Base-by-base conservation (phyloP, 2,329 filamentous ascomycete genomes). In the Aureobasidium leucospermi region DNA sequence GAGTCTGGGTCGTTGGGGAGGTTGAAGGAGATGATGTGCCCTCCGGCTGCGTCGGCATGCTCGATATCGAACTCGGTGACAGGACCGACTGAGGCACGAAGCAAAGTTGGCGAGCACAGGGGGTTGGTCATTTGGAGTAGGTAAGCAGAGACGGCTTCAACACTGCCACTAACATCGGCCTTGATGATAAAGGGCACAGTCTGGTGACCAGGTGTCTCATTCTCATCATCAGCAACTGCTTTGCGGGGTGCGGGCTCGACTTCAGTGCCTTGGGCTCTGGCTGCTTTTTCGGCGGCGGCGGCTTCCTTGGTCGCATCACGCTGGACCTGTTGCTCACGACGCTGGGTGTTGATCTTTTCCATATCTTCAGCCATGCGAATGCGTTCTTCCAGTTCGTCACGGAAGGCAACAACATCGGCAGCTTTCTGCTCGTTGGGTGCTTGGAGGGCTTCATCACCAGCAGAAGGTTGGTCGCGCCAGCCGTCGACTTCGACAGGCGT, bases 401-500 rank as follows among this genome's bases (percentile, higher is more conserved):
- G 86, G 67, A 92, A 90, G 1, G 87, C 83, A 1, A 93, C 81
- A 0, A 94, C 93, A 2, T 80, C 81, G 67, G 89, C 89, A 38
- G 91, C 94, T 63, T 83, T 86, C 61, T 85, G 82, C 74, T 97
- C 92, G 65, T 86, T 85, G 0, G 82, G 78, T 1, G 92, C 90
- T 74, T 97, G 89, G 0, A 99, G 79, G 8, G 96, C 87, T 75
- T 90, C 85, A 67, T 95, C 89, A 52, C 95, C 95, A 1, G 94
- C 93, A 28, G 83, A 81, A 0, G 94, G 93, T 64, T 90, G 86
- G 38, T 90, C 88, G 66, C 86, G 86, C 94, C 94, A 99, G n/a
- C 94, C 94, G 63, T 96, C 85, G 19, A 99, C 84, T 73, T 97
- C 90, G 3, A 96, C 89, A 0, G 95, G 91, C 31, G 87, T 94